Conservation (phyloP, 176 grass and related monocot species). For the Rhipidocladum racemiflorum region DNA sequence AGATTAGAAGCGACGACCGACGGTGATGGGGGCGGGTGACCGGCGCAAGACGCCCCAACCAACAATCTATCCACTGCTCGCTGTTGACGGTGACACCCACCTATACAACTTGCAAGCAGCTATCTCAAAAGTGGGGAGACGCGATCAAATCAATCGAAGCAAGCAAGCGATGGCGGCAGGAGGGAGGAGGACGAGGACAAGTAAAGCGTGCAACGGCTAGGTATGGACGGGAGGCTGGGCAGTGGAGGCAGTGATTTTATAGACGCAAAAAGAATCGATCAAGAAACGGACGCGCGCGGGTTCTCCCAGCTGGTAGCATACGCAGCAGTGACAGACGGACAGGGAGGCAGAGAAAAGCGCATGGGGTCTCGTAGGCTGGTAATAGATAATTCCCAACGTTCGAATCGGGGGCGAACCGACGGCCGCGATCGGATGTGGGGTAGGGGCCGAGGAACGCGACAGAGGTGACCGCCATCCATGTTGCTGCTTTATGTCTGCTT, state of each 20-base stretch:
- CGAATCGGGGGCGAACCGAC: conserved; percentile 12
- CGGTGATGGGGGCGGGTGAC: not conserved
- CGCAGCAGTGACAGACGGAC: not conserved
- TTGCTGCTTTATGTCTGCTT: not conserved
- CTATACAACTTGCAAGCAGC: not conserved
- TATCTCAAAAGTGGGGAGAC: not conserved
- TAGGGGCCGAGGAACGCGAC: not conserved
- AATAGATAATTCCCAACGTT: conserved; percentile 43
- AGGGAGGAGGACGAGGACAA: not conserved
- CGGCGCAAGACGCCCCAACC: not conserved
- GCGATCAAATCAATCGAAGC: not conserved
- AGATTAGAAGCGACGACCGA: conserved; percentile 6
- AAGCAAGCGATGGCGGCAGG: not conserved
- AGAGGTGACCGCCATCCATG: conserved; percentile 22
- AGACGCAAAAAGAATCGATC: not conserved
- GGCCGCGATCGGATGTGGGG: not conserved
- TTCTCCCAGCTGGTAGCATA: not conserved
- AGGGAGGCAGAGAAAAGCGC: not conserved
- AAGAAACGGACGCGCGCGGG: not conserved
- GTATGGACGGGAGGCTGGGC: not conserved
- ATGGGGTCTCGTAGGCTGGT: not conserved
- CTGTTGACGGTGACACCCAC: not conserved
- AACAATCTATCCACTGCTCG: not conserved
- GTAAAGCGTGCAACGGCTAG: conserved; percentile 23
- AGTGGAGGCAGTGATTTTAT: conserved; percentile 29